Evolutionary conservation across 148 eudicot species (phyloP).

Genomic region (Salicornia ramosissima): DNA sequence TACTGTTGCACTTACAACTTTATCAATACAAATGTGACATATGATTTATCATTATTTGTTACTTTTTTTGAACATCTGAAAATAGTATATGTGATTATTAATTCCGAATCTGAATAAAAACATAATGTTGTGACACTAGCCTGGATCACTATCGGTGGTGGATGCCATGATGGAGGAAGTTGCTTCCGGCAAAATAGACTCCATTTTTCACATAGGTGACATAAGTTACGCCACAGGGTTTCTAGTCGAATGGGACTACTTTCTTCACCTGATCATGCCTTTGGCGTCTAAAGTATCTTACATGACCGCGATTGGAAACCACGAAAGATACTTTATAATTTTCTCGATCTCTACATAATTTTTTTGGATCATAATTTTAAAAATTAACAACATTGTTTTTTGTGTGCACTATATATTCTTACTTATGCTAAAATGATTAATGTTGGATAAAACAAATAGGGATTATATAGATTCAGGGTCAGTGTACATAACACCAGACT

Average conservation of each 20-base stretch:
- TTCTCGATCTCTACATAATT: too few relatives aligned
- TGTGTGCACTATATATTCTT: too few relatives aligned
- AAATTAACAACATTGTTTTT: too few relatives aligned
- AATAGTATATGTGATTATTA: not conserved
- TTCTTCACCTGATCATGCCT: constrained; percentile 64
- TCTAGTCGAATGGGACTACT: constrained; percentile 86
- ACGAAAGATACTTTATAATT: constrained; percentile 51
- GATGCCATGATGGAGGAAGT: constrained; percentile 60
- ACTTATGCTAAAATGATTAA: not conserved
- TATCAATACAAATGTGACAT: too few relatives aligned
- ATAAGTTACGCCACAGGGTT: constrained; percentile 91
- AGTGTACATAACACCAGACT: constrained; percentile 64
- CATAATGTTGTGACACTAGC: constrained; percentile 31
- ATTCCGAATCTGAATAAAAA: not conserved
- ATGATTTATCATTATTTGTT: too few relatives aligned
- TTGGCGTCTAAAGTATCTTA: constrained; percentile 62
- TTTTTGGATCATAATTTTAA: too few relatives aligned
- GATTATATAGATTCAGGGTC: constrained; percentile 62
- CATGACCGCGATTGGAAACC: constrained; percentile 93
- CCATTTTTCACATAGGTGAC: constrained; percentile 80
- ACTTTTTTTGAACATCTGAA: not conserved
- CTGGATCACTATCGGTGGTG: constrained; percentile 67
- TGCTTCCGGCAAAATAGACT: constrained; percentile 49
- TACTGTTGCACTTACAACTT: too few relatives aligned
- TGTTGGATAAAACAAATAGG: constrained; percentile 29